Conservation (phyloP, 2,329 filamentous ascomycete species). For the Botrytis fabae region DNA sequence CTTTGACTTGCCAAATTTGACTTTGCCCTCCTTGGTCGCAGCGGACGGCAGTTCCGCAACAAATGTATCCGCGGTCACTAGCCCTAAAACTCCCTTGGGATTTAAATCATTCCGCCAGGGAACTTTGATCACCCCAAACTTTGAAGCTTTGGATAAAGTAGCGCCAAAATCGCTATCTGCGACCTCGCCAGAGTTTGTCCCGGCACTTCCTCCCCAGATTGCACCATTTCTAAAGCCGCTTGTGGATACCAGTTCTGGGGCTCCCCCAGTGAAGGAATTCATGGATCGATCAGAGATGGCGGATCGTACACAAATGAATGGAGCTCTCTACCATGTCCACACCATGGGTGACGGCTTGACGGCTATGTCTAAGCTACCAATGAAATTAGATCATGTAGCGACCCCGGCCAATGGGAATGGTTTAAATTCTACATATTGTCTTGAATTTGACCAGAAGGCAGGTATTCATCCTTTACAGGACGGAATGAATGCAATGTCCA, state of each 20-base stretch:
- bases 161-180: conserved; percentile 19
- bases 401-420: conserved; percentile 1
- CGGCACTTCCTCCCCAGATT: neutral
- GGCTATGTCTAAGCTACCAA: neutral
- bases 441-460: neutral
- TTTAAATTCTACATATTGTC: neutral
- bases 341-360: neutral
- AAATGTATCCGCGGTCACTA: neutral
- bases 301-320: neutral
- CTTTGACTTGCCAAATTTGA: conserved; percentile 1
- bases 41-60: neutral
- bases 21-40: neutral
- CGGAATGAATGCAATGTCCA: neutral
- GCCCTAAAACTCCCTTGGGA: conserved; percentile 9
- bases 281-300: neutral
- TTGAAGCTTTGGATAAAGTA: neutral
- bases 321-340: neutral
- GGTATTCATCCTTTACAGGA: neutral
- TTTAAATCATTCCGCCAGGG: conserved; percentile 21
- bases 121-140: conserved; percentile 20
- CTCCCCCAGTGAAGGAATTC: neutral
- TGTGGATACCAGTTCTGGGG: neutral
- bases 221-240: neutral
- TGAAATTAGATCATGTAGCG: neutral
- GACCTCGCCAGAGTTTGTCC: conserved; percentile 22